Base-by-base conservation (phyloP, 352 stramenopile genomes). In the Globisporangium solare region DNA sequence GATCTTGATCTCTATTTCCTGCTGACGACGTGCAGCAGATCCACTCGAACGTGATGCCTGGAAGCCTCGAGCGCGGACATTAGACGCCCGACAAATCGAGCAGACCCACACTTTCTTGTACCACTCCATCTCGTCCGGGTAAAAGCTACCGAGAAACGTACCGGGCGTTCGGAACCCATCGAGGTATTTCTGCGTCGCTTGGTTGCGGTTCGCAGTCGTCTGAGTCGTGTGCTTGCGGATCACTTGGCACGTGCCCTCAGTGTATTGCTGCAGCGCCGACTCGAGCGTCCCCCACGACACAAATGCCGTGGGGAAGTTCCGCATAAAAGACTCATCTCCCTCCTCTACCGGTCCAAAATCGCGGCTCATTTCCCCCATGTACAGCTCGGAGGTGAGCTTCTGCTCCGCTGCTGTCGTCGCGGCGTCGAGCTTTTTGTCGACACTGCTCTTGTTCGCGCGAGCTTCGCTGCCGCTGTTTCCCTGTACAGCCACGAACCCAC, bases 81-180 rank as follows among this genome's bases (percentile, higher is more conserved):
- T 56, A 6, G 35, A 18, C 11, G 50, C 50, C 14, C 50, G 35
- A n/a, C 50, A 56, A 31, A 56, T 46, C 20, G 50, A 37, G 35
- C 50, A 56, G 18, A 56, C 50, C 12, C 45, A 22, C 27, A 56
- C 50, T 47, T 56, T 56, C 37, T 56, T 56, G 35, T 56, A 56
- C 50, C 50, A 56, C 37, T 47, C 50, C 17, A 56, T 47, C 20
- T 40, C 11, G 18, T 56, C 50, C 2, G 50, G 50, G 20, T 56
- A 56, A 13, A 56, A 56, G 35, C 47, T 37, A 6, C 50, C 50
- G 20, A 56, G 45, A 31, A 56, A 56, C 18, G 50, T 56, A 21
- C 50, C 50, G 11, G 50, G 50, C 35, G 47, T 56, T 20, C 45
- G 32, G 20, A 47, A 40, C 50, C 35, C 32, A 21, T 37, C 17